Conservation (phyloP, 202 grass and related monocot genomes). For the Panicum virgatum region DNA sequence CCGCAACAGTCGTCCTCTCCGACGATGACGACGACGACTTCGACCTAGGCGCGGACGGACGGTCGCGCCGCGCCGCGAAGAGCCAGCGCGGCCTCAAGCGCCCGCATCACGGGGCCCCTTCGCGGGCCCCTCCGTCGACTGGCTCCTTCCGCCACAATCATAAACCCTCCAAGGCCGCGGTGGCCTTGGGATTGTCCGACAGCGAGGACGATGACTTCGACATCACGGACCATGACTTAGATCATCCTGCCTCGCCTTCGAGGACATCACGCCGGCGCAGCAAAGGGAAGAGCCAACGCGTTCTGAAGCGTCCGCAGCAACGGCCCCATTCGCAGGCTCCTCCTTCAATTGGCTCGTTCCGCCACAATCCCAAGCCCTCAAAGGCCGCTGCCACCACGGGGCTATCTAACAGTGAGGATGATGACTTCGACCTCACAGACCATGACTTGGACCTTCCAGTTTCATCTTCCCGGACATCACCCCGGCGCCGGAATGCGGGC, state of each 20-base stretch:
- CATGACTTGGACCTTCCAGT: slow-evolving; percentile 23
- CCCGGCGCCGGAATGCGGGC: too few relatives aligned
- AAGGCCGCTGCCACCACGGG: background rate
- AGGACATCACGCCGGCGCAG: background rate
- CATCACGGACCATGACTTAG: slow-evolving; percentile 28
- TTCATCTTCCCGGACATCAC: background rate
- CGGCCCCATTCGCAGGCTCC: slow-evolving; percentile 29
- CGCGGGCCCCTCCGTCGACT: slow-evolving; percentile 27
- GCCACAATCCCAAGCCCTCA: slow-evolving; percentile 32
- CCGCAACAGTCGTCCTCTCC: slow-evolving; percentile 44
- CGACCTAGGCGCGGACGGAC: slow-evolving; percentile 38
- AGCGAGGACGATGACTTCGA: slow-evolving; percentile 55
- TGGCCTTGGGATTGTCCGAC: background rate
- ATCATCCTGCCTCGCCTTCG: background rate
- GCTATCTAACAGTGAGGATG: slow-evolving; percentile 41
- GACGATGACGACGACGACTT: slow-evolving; percentile 49
- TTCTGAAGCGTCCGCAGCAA: slow-evolving; percentile 46
- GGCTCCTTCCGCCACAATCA: slow-evolving; percentile 9
- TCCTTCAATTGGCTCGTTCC: background rate
- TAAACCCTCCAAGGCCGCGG: slow-evolving; percentile 26
- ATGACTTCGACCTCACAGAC: slow-evolving; percentile 26
- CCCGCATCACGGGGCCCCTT: slow-evolving; percentile 26
- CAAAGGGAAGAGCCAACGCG: slow-evolving; percentile 47
- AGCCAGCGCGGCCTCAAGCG: slow-evolving; percentile 54
- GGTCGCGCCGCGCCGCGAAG: slow-evolving; percentile 46